Evolutionary conservation across 805 yeast genomes (phyloP).

Genomic region (Pichia thaimueangensis): DNA sequence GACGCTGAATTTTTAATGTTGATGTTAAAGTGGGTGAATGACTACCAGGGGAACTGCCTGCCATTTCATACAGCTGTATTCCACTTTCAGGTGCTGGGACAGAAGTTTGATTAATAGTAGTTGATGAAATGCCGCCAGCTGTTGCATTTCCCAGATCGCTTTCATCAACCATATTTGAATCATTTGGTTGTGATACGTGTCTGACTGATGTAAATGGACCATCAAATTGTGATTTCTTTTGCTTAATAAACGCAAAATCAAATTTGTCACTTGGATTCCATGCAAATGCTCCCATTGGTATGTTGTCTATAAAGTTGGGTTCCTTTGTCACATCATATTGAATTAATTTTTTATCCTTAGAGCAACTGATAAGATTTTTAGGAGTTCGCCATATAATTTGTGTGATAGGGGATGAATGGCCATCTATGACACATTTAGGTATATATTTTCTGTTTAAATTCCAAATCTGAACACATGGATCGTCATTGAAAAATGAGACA

Average conservation of each 20-base stretch:
- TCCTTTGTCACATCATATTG: conserved; percentile 43
- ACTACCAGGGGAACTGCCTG: not conserved
- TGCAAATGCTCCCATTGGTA: conserved; percentile 45
- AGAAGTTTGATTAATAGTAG: not conserved
- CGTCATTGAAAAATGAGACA: conserved; percentile 66
- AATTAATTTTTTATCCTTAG: conserved; percentile 43
- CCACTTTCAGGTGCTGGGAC: not conserved
- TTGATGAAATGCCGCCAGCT: not conserved
- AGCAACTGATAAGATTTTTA: conserved; percentile 39
- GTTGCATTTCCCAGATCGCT: not conserved
- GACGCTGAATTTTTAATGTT: conserved; percentile 13
- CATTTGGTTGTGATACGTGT: not conserved
- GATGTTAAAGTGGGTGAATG: conserved; percentile 8
- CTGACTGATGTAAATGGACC: conserved; percentile 1
- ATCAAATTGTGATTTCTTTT: conserved; percentile 40
- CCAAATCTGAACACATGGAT: conserved; percentile 63
- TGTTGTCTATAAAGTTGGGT: conserved; percentile 40
- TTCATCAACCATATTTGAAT: conserved; percentile 11
- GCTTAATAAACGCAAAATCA: conserved; percentile 46
- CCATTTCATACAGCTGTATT: conserved; percentile 6
- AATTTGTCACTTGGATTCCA: conserved; percentile 49
- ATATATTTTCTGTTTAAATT: conserved; percentile 63
- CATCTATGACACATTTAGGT: conserved; percentile 51
- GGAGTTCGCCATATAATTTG: conserved; percentile 54
- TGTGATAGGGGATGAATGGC: conserved; percentile 44